These are phyloP conservation scores for Pestalotiopsis sp. DNA, from an alignment of 2,329 filamentous ascomycete species.

Conservation along the genomic window DNA sequence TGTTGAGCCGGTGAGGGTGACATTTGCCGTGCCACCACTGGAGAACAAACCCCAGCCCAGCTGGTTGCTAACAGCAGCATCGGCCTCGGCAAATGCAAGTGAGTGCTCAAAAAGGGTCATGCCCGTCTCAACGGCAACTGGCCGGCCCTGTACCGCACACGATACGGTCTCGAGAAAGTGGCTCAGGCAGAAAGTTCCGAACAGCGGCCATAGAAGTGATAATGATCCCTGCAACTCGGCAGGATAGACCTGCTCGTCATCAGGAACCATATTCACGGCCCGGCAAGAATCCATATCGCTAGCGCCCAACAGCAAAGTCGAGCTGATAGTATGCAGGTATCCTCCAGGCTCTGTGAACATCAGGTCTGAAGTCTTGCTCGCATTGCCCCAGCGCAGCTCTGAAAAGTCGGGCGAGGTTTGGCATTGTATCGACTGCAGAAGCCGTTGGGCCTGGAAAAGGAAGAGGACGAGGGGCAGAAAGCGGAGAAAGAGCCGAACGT, in stretches of 20 bases:
- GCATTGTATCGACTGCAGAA: constrained; percentile 88
- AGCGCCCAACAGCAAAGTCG: constrained; percentile 72
- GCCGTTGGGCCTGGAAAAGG: constrained; percentile 64
- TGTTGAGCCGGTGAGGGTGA: constrained; percentile 43
- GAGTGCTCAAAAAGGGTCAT: constrained; percentile 98
- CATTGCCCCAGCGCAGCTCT: constrained; percentile 69
- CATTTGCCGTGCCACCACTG: constrained; percentile 44
- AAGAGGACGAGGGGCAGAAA: constrained; percentile 73
- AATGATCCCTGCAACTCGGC: constrained; percentile 75
- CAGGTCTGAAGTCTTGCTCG: constrained; percentile 65
- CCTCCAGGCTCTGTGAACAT: constrained; percentile 73
- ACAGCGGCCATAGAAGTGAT: constrained; percentile 75
- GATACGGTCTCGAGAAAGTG: constrained; percentile 89
- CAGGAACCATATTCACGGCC: constrained; percentile 72
- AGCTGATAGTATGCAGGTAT: constrained; percentile 74
- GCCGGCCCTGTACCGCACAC: constrained; percentile 83
- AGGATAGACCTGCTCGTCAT: constrained; percentile 50
- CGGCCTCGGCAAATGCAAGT: constrained; percentile 92
- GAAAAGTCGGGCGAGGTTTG: constrained; percentile 81
- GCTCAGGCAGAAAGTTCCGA: constrained; percentile 70
- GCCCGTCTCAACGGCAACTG: constrained; percentile 81
- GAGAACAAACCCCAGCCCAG: constrained; percentile 71
- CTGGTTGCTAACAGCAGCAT: constrained; percentile 81
- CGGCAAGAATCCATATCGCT: constrained; percentile 75
- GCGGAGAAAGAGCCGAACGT: constrained; percentile 71